Conservation (phyloP, 106 monocot species). For the Dendrobium catenatum region DNA sequence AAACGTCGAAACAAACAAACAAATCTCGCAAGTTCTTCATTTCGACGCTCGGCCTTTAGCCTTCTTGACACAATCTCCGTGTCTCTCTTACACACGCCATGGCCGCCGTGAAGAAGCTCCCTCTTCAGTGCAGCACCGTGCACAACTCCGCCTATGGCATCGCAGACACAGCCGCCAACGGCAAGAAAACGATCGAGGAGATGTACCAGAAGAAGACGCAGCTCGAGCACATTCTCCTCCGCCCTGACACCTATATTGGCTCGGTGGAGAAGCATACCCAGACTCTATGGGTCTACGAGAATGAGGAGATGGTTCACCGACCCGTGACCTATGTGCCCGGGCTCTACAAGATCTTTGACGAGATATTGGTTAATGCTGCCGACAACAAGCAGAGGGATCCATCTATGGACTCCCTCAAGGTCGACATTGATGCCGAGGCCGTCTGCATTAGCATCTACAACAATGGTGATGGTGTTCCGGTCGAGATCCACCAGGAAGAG, state of each 20-base stretch:
- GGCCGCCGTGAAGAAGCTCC: slow-evolving; percentile 38
- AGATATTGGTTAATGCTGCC: slow-evolving; percentile 99
- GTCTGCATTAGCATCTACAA: slow-evolving; percentile 81
- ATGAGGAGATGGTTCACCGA: slow-evolving; percentile 60
- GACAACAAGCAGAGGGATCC: slow-evolving; percentile 99
- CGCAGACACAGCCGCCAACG: not conserved
- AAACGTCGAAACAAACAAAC: no score
- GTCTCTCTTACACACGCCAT: slow-evolving; percentile 22
- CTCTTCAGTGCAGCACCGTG: slow-evolving; percentile 62
- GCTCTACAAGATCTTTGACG: slow-evolving; percentile 99
- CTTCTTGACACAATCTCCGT: slow-evolving; percentile 37
- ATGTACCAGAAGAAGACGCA: slow-evolving; percentile 99
- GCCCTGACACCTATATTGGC: slow-evolving; percentile 97
- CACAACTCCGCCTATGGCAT: slow-evolving; percentile 32
- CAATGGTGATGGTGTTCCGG: slow-evolving; percentile 86
- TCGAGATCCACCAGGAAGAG: slow-evolving; percentile 97
- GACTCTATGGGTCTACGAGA: slow-evolving; percentile 79
- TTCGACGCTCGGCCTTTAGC: not conserved
- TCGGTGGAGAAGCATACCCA: slow-evolving; percentile 90
- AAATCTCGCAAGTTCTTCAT: not conserved
- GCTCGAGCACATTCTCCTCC: slow-evolving; percentile 97
- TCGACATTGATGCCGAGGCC: slow-evolving; percentile 61
- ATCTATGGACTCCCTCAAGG: slow-evolving; percentile 76
- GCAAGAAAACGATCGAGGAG: slow-evolving; percentile 77
- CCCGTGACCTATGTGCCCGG: slow-evolving; percentile 83